These are phyloP conservation scores for Verticillium nubilum DNA, from an alignment of 2,329 filamentous ascomycete species.

Conservation along the genomic window DNA sequence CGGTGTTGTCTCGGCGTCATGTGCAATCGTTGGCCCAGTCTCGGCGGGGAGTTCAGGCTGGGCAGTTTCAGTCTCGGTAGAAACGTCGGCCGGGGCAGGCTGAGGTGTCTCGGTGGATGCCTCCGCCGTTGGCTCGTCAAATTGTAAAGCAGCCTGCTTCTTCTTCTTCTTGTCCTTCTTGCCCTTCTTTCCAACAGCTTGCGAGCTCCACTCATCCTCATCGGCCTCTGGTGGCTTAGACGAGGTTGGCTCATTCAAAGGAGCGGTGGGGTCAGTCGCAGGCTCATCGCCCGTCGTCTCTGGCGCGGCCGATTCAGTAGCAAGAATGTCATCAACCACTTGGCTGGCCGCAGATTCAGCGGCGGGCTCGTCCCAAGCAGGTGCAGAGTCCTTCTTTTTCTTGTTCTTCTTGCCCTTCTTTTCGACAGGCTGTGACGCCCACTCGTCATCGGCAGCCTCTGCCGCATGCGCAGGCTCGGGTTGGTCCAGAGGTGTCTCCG, in stretches of 20 bases:
- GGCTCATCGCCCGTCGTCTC: not conserved
- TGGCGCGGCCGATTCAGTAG: not conserved
- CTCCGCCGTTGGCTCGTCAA: not conserved
- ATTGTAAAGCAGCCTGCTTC: not conserved
- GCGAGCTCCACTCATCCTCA: constrained; percentile 9
- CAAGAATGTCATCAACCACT: not conserved
- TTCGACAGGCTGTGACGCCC: constrained; percentile 9
- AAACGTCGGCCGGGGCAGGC: not conserved
- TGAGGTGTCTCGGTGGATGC: not conserved
- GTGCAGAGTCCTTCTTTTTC: constrained; percentile 5
- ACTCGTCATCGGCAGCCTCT: constrained; percentile 9
- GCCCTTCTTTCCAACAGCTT: constrained; percentile 16
- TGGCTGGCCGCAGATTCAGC: not conserved
- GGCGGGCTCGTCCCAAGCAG: not conserved
- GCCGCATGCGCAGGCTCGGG: not conserved
- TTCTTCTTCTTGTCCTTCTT: constrained; percentile 13
- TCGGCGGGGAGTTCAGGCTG: no score
- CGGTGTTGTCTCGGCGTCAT: constrained; percentile 5
- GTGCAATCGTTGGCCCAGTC: not conserved
- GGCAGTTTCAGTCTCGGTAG: constrained; percentile 1
- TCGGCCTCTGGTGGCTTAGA: not conserved
- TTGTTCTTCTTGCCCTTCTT: constrained; percentile 17
- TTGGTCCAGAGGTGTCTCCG: not conserved
- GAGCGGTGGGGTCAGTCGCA: not conserved
- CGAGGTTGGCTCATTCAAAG: not conserved